Evolutionary conservation across 1,139 yeast species (phyloP).

Genomic region (Magnusiomyces sp.): DNA sequence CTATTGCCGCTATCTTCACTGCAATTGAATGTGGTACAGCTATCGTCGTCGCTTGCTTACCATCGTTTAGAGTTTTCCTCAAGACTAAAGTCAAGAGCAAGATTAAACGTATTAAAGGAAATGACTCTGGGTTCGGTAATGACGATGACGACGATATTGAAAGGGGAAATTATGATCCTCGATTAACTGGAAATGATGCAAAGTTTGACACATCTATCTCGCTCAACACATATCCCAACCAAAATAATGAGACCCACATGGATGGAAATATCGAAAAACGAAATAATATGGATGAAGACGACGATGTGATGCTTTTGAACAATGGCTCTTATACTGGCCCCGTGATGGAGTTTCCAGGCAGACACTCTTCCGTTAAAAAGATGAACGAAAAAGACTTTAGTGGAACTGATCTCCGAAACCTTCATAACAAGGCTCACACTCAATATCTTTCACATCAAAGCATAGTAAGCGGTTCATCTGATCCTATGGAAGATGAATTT

Average conservation of each 20-base stretch:
- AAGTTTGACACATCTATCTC: too few relatives aligned
- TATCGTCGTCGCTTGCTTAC: conserved; percentile 26
- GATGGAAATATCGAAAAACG: not conserved
- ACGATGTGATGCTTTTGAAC: not conserved
- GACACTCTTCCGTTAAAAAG: not conserved
- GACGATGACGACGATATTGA: not conserved
- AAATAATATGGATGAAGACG: not conserved
- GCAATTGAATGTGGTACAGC: conserved; percentile 28
- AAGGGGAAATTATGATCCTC: not conserved
- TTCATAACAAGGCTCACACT: not conserved
- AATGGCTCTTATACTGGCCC: not conserved
- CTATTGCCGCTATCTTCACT: conserved; percentile 24
- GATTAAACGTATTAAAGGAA: not conserved
- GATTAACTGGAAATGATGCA: too few relatives aligned
- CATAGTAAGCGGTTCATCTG: not conserved
- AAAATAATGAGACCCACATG: not conserved
- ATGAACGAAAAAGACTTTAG: not conserved
- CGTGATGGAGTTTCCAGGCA: not conserved
- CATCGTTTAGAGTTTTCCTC: conserved; percentile 25
- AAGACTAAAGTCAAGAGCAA: conserved; percentile 7
- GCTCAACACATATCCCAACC: not conserved
- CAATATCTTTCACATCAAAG: not conserved
- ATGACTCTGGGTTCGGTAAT: too few relatives aligned
- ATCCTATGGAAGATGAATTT: not conserved
- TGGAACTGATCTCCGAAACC: not conserved